phyloP scores from a whole-genome alignment of 2,329 filamentous ascomycete genomes.

The Akanthomyces dipterigenus region DNA sequence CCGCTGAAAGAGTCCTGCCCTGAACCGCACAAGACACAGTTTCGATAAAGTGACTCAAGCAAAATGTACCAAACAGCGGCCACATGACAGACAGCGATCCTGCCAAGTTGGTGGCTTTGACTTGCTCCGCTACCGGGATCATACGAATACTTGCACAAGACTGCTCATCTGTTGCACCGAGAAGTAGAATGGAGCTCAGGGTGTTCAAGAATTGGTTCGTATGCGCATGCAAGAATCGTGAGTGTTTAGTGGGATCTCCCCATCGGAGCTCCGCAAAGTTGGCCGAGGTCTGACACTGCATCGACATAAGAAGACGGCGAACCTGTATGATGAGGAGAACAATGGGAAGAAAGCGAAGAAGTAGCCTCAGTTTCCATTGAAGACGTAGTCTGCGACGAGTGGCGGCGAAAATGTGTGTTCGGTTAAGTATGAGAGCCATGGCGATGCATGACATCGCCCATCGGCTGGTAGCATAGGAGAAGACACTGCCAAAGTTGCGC shows the following conservation, averaged over 20 bases:
- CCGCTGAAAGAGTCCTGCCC: conserved; percentile 69
- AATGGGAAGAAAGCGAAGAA: conserved; percentile 66
- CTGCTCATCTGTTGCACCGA: conserved; percentile 65
- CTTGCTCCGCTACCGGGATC: conserved; percentile 27
- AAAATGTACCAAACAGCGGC: conserved; percentile 65
- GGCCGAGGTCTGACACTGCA: conserved; percentile 84
- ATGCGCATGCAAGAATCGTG: conserved; percentile 63
- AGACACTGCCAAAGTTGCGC: conserved; percentile 74
- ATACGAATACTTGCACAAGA: conserved; percentile 74
- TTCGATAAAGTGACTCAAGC: conserved; percentile 79
- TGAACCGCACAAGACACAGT: conserved; percentile 83
- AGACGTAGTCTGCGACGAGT: conserved; percentile 74
- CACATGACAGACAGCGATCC: conserved; percentile 75
- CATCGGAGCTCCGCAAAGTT: conserved; percentile 64
- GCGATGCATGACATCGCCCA: conserved; percentile 87
- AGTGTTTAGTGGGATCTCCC: conserved; percentile 57
- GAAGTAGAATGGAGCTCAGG: conserved; percentile 63
- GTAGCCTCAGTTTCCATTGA: conserved; percentile 62
- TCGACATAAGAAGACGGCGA: conserved; percentile 66
- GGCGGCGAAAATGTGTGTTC: conserved; percentile 89
- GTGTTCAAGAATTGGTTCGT: conserved; percentile 64
- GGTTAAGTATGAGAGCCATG: conserved; percentile 81
- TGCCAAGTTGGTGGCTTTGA: conserved; percentile 40
- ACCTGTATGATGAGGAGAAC: conserved; percentile 63
- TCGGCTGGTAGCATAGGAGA: conserved; percentile 83